phyloP scores from a whole-genome alignment of 73 alveolate species.

The Paramecium tetraurelia region DNA sequence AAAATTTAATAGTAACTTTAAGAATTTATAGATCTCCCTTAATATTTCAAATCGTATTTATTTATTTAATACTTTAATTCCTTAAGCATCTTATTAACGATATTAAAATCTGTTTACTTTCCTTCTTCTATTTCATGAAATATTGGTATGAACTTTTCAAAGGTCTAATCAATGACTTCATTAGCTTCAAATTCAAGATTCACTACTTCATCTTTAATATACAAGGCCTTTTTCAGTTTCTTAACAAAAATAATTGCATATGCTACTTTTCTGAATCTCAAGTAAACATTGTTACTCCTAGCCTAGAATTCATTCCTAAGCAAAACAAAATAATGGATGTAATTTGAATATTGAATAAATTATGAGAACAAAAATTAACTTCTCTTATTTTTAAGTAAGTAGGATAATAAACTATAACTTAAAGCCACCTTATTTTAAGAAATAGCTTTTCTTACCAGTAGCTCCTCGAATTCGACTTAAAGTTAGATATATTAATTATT shows the following conservation, averaged over 20 bases:
- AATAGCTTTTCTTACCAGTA: slow-evolving; percentile 5
- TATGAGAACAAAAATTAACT: not conserved
- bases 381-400: not conserved
- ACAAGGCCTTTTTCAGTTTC: not conserved
- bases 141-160: not conserved
- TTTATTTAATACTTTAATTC: not conserved
- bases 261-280: slow-evolving; percentile 33
- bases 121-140: slow-evolving; percentile 1
- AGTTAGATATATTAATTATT: not conserved
- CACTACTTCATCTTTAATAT: not conserved
- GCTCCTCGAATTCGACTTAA: not conserved
- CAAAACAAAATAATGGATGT: not conserved
- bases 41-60: not conserved
- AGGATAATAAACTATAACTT: not conserved
- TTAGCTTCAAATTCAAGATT: not conserved
- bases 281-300: not conserved
- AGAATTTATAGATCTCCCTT: not conserved
- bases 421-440: slow-evolving; percentile 28
- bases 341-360: not conserved
- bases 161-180: not conserved
- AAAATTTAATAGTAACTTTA: not conserved
- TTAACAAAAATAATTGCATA: slow-evolving; percentile 34
- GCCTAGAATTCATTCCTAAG: not conserved
- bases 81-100: not conserved
- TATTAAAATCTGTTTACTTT: not conserved